Evolutionary conservation across 2,329 filamentous ascomycete species (phyloP).

Genomic region (Shiraia sp.): DNA sequence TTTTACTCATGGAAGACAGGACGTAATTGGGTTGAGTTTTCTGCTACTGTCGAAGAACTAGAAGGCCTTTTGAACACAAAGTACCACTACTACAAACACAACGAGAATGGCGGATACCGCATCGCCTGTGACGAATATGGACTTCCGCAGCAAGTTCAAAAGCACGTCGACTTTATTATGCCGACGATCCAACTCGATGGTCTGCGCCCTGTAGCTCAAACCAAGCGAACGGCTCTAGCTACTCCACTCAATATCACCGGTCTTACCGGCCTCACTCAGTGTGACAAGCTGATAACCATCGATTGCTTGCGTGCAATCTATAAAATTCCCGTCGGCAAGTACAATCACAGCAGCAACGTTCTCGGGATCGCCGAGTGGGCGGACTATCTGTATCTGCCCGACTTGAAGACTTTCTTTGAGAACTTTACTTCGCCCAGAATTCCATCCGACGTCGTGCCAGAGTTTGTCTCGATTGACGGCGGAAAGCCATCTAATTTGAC

Average conservation of each 20-base stretch:
- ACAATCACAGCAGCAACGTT: constrained; percentile 18
- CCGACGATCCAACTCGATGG: constrained; percentile 19
- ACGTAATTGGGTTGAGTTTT: constrained; percentile 17
- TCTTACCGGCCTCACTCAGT: constrained; percentile 9
- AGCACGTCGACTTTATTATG: constrained; percentile 23
- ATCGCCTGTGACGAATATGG: constrained; percentile 24
- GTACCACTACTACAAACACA: constrained; percentile 20
- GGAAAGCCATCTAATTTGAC: constrained; percentile 47
- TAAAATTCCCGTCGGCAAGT: constrained; percentile 19
- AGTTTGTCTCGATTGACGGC: constrained; percentile 37
- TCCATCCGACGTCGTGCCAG: constrained; percentile 14
- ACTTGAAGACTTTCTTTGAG: constrained; percentile 50
- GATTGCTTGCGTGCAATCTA: constrained; percentile 25
- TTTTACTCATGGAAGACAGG: constrained; percentile 1
- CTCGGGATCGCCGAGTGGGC: constrained; percentile 49
- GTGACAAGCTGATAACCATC: constrained; percentile 14
- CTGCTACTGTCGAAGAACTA: constrained; percentile 11
- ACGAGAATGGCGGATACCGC: constrained; percentile 11
- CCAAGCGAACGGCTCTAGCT: constrained; percentile 3
- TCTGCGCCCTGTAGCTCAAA: constrained; percentile 12
- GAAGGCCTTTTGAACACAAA: constrained; percentile 17
- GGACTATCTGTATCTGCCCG: constrained; percentile 50
- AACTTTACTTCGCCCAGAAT: constrained; percentile 33
- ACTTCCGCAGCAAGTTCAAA: constrained; percentile 12
- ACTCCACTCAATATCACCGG: constrained; percentile 8